phyloP scores from a whole-genome alignment of 495 filamentous ascomycete genomes.

The Daldinia concentrica region DNA sequence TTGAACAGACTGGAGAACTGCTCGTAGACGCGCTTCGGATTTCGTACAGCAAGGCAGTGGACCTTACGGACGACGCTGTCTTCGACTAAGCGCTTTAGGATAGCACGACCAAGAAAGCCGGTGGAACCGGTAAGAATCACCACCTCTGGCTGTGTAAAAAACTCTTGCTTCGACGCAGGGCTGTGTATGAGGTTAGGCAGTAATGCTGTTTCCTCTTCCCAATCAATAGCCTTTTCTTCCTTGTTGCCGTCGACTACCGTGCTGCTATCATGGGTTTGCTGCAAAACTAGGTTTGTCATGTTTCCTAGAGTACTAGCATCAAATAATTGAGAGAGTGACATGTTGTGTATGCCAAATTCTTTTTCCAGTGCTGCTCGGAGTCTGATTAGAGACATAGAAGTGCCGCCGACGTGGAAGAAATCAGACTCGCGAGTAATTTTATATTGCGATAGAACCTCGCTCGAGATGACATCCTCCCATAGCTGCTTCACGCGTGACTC shows the following conservation, averaged over 20 bases:
- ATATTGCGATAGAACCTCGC: background rate
- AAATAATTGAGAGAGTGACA: conserved; percentile 42
- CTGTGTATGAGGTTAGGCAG: background rate
- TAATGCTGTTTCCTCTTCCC: conserved; percentile 41
- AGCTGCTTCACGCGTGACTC: conserved; percentile 1
- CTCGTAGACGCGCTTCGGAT: background rate
- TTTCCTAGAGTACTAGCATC: conserved; percentile 40
- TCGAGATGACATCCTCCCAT: conserved; percentile 22
- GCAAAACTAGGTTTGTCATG: conserved; percentile 42
- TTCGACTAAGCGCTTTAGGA: conserved; percentile 27
- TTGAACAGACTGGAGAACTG: background rate
- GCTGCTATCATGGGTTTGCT: background rate
- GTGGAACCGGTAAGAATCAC: conserved; percentile 50
- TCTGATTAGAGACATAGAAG: conserved; percentile 47
- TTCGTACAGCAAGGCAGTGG: conserved; percentile 16
- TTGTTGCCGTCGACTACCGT: background rate
- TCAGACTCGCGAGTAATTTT: conserved; percentile 33
- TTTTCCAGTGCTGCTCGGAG: conserved; percentile 39
- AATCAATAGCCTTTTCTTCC: conserved; percentile 21
- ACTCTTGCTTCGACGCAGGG: background rate
- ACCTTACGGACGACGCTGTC: conserved; percentile 28
- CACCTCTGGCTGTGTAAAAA: background rate
- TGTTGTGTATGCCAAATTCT: conserved; percentile 6
- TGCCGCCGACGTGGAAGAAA: conserved; percentile 55
- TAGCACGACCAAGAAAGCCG: conserved; percentile 37